These are phyloP conservation scores for Colletotrichum sp. DNA, from an alignment of 2,329 filamentous ascomycete species.

Conservation along the genomic window DNA sequence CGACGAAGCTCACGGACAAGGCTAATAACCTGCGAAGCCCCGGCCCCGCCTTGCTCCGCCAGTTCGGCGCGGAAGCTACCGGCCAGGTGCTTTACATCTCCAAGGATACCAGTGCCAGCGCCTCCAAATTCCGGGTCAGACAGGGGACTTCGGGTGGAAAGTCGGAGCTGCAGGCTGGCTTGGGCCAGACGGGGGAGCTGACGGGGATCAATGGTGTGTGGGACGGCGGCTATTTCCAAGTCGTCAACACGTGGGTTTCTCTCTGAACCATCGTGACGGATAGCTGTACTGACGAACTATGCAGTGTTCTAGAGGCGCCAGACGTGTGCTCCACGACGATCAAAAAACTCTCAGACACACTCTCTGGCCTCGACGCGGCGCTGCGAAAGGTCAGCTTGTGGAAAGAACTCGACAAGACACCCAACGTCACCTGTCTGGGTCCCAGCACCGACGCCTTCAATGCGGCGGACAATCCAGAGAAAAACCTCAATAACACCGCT, in stretches of 20 bases:
- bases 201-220: conserved; percentile 20
- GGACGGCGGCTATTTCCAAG: conserved; percentile 24
- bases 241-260: conserved; percentile 23
- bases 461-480: conserved; percentile 22
- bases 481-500: conserved; percentile 8
- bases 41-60: conserved; percentile 5
- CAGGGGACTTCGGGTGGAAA: not conserved
- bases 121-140: conserved; percentile 16
- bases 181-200: conserved; percentile 12
- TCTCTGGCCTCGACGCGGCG: conserved; percentile 13
- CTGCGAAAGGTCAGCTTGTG: conserved; percentile 18
- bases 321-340: conserved; percentile 21
- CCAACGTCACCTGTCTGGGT: conserved; percentile 27
- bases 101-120: not conserved
- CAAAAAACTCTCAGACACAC: not conserved
- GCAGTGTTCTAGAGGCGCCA: conserved; percentile 22
- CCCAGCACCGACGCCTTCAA: conserved; percentile 23
- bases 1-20: conserved; percentile 22
- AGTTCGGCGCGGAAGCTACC: conserved; percentile 19
- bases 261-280: not conserved
- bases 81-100: conserved; percentile 24
- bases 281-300: not conserved
- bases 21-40: conserved; percentile 24
- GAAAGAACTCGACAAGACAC: conserved; percentile 19
- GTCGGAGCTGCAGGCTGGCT: conserved; percentile 16